These are phyloP conservation scores for Biscutella laevigata DNA, from an alignment of 441 rosid genomes.

Conservation along the genomic window DNA sequence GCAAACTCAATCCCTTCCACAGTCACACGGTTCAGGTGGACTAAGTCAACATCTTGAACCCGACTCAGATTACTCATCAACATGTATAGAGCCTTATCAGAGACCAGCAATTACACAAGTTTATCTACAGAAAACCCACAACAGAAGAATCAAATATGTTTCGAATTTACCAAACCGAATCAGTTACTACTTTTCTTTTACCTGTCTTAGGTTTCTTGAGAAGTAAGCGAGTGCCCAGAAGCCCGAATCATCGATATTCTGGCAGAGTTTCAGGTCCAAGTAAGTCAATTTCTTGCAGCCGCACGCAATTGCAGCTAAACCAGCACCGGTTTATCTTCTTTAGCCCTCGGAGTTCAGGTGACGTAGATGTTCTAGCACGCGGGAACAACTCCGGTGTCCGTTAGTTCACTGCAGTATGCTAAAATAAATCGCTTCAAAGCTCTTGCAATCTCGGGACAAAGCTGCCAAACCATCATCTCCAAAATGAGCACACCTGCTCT, in stretches of 20 bases:
- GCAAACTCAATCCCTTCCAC: conserved; percentile 72
- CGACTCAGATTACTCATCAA: conserved; percentile 71
- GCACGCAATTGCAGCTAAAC: conserved; percentile 49
- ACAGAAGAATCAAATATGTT: background rate
- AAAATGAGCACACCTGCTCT: conserved; percentile 48
- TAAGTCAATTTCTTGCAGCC: conserved; percentile 54
- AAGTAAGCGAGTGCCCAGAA: conserved; percentile 67
- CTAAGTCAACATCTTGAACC: conserved; percentile 79
- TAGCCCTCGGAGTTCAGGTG: conserved; percentile 62
- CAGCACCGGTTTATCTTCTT: conserved; percentile 47
- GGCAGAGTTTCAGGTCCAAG: conserved; percentile 70
- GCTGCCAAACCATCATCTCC: conserved; percentile 75
- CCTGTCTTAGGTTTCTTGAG: conserved; percentile 76
- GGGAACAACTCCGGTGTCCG: conserved; percentile 56
- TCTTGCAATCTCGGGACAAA: conserved; percentile 66
- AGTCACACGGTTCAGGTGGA: conserved; percentile 52
- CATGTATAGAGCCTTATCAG: conserved; percentile 28
- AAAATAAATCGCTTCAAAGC: conserved; percentile 59
- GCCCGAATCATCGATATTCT: conserved; percentile 62
- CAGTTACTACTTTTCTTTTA: too few relatives aligned
- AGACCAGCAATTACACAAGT: conserved; percentile 52
- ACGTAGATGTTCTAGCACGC: conserved; percentile 43
- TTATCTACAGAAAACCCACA: conserved; percentile 50
- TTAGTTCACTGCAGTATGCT: conserved; percentile 62
- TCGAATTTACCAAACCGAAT: too few relatives aligned